Evolutionary conservation across 2,329 filamentous ascomycete genomes (phyloP), one percentile per base, ranked within the genome.

Genomic region (Chrysoporthe austroafricana): DNA sequence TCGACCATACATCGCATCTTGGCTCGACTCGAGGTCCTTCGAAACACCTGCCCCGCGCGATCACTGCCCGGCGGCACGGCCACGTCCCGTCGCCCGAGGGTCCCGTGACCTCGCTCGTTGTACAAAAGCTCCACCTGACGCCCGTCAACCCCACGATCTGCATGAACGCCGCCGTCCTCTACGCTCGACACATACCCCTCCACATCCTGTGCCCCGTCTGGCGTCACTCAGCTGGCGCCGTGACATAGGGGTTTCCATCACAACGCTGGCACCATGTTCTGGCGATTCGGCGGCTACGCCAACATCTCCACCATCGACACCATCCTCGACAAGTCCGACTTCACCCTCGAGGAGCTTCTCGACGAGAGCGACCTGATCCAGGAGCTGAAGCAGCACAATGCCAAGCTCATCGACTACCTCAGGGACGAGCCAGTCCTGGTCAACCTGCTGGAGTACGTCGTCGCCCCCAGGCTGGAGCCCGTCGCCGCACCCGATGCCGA

Each of bases 231-330:
- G 60, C 68, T 70, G 73, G 73, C 69, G 74, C 76, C 66, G 72
- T 76, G 70, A 75, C 72, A 64, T 75, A 74, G 68, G 70, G 60
- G 21, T 62, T 46, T 48, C 58, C 32, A 32, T 32, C 61, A 68
- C 58, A 64, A 48, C 74, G 75, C 68, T 62, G 78, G 77, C 90
- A 95, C 81, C 84, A 99, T 99, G 96, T 99, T 99, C 83, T 99
- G 96, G 96, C 91, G 95, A 83, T 99, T 98, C 86, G 95, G 96
- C 86, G 94, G 94, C 77, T 98, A 98, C 86, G 93, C 94, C 85
- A 97, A 93, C 86, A 91, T 97, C 82, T 97, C 95, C 76, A 91
- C 94, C 77, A 93, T 99, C 81, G 96, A 98, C 81, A 94, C 91
- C 74, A 92, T 99, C 76, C 93, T 99, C 79, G 96, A 99, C 79